These are phyloP conservation scores for Vigna mungo DNA, from an alignment of 306 rosid genomes.

Conservation along the genomic window DNA sequence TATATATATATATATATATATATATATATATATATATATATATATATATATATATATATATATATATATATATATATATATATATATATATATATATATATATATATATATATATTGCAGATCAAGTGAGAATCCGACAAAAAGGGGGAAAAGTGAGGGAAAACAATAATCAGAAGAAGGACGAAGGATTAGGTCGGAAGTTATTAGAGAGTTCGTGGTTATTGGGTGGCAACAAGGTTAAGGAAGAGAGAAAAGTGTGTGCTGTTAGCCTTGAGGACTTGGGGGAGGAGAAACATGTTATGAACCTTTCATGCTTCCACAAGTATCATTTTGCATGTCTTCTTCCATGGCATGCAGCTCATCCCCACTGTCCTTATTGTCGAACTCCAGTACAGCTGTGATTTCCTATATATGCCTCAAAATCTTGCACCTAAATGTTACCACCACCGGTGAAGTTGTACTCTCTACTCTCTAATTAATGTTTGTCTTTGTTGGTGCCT, in stretches of 20 bases:
- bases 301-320: constrained; percentile 53
- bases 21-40: too few relatives aligned
- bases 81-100: too few relatives aligned
- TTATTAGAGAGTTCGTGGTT: constrained; percentile 44
- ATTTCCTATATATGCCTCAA: too few relatives aligned
- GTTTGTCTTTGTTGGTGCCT: too few relatives aligned
- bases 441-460: too few relatives aligned
- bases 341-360: constrained; percentile 50
- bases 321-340: constrained; percentile 55
- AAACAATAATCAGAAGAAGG: background rate
- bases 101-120: too few relatives aligned
- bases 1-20: too few relatives aligned
- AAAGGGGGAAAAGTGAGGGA: constrained; percentile 39
- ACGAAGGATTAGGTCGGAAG: constrained; percentile 42
- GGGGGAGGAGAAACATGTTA: constrained; percentile 29
- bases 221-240: constrained; percentile 21
- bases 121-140: constrained; percentile 28
- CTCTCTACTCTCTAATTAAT: too few relatives aligned
- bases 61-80: too few relatives aligned
- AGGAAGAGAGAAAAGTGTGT: constrained; percentile 49
- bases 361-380: constrained; percentile 57
- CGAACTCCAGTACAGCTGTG: constrained; percentile 25
- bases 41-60: too few relatives aligned
- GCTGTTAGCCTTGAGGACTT: constrained; percentile 50
- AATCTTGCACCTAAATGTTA: too few relatives aligned